Percentiles rank a stretch among this genome's conserved stretches.
Evolutionary conservation across 768 basidiomycete species (phyloP).

Genomic region (Collybia nuda): DNA sequence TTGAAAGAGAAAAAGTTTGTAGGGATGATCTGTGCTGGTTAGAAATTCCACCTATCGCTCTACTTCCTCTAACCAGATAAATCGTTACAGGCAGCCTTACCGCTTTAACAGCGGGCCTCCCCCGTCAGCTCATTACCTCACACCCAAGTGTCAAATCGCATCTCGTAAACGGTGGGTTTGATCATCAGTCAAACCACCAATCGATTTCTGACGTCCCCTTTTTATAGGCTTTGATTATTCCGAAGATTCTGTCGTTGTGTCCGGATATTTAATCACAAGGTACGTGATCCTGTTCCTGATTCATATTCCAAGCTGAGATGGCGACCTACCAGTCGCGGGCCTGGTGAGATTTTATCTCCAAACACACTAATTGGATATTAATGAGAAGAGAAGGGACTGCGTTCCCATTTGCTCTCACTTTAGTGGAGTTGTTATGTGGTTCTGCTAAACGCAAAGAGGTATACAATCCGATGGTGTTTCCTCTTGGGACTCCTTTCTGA

Average conservation of each 20-base stretch:
- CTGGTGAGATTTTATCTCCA: constrained; percentile 42
- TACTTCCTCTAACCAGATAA: too few species aligned
- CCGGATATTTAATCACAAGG: constrained; percentile 78
- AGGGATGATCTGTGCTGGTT: constrained; percentile 87
- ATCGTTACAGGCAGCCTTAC: constrained; percentile 58
- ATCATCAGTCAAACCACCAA: not conserved
- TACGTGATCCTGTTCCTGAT: constrained; percentile 21
- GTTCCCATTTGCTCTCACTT: constrained; percentile 76
- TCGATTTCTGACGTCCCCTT: not conserved
- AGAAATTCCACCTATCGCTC: constrained; percentile 5
- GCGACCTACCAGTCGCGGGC: constrained; percentile 55
- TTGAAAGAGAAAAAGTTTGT: constrained; percentile 56
- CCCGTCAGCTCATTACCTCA: constrained; percentile 69
- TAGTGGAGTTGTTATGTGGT: constrained; percentile 73
- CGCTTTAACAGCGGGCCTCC: constrained; percentile 61
- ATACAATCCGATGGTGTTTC: constrained; percentile 70
- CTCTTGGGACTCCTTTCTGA: constrained; percentile 43
- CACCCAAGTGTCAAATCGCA: constrained; percentile 69
- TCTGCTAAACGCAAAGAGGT: constrained; percentile 60
- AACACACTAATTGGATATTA: not conserved
- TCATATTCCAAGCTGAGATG: not conserved
- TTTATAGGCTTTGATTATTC: constrained; percentile 67
- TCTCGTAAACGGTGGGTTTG: constrained; percentile 50
- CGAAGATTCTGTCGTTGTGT: constrained; percentile 73
- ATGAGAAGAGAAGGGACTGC: constrained; percentile 52